Base-by-base conservation (phyloP, 1,284 basidiomycete species). In the Papiliotrema fonsecae region DNA sequence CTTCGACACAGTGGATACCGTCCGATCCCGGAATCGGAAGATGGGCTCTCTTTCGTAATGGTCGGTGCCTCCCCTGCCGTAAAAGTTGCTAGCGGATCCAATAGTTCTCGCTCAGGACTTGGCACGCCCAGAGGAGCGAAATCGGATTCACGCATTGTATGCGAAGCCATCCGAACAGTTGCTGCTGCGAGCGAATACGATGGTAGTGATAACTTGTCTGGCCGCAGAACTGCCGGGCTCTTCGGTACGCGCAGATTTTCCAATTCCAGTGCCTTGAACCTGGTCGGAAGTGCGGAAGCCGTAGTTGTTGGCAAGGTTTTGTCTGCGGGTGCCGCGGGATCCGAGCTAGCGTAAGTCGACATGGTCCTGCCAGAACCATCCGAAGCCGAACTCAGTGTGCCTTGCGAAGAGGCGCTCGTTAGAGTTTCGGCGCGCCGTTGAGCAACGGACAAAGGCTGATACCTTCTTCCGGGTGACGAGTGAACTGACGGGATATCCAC, bases 31-130 rank as follows among this genome's bases (percentile, higher is more conserved):
- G 66, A 60, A 52, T 67, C 65, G 6, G 67, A 69, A 36, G 58
- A 66, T 0, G 63, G 50, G 43, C 61, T 63, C 9, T 55, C 52
- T 19, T 49, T 50, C 40, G 50, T 26, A 14, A 42, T 47, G 28
- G 28, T 47, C 13, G 7, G 38, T 14, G 19, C 39, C 13, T 35
- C n/a, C n/a, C n/a, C 21, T 3, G 43, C 13, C 6, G 59, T 40
- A 18, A 60, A 37, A 3, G 54, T 55, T 4, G 64, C 81, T 81
- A 91, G 83, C 0, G 88, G 88, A 67, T 91, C 88, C 6, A 83
- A 83, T 26, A 92, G 78, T 63, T 92, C 88, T 59, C 86, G 83
- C 65, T 92, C 89, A 0, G 89, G 89, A 27, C 85, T 88, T 2
- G 89, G 89, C 1, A 91, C 76, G 0, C 85, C 82, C 11, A 92